These are phyloP conservation scores for Lecanoromycetidae sp. DNA, from an alignment of 2,329 filamentous ascomycete genomes.

Conservation along the genomic window DNA sequence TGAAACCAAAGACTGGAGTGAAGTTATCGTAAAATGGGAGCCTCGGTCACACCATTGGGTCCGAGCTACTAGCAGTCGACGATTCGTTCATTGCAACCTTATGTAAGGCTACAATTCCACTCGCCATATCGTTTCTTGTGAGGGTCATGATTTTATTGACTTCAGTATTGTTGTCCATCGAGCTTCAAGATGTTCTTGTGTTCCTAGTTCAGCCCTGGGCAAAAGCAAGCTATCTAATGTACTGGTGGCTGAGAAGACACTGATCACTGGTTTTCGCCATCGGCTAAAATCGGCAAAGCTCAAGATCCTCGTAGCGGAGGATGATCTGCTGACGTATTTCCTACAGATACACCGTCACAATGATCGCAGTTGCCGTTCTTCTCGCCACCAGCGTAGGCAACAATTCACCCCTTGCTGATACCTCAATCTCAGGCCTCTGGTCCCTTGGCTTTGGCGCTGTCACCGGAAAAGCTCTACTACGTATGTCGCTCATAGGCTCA, in stretches of 20 bases:
- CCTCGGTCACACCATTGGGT: not conserved
- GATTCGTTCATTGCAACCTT: not conserved
- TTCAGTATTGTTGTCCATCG: too few relatives aligned
- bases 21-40: not conserved
- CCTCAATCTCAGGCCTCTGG: not conserved
- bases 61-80: not conserved
- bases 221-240: too few relatives aligned
- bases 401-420: not conserved
- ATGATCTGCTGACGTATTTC: too few relatives aligned
- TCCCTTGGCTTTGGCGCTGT: slow-evolving; percentile 6
- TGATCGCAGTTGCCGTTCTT: not conserved
- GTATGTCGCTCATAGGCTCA: not conserved
- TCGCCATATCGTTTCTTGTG: too few relatives aligned
- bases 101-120: slow-evolving; percentile 13
- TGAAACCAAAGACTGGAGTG: not conserved
- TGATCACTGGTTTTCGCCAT: too few relatives aligned
- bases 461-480: not conserved
- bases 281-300: too few relatives aligned
- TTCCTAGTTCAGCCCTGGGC: too few relatives aligned
- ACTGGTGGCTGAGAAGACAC: too few relatives aligned
- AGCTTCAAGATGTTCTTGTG: too few relatives aligned
- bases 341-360: too few relatives aligned
- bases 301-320: too few relatives aligned
- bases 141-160: too few relatives aligned
- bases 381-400: not conserved